Conservation (phyloP, 345 rosid genomes). For the Rhodomyrtus tomentosa region DNA sequence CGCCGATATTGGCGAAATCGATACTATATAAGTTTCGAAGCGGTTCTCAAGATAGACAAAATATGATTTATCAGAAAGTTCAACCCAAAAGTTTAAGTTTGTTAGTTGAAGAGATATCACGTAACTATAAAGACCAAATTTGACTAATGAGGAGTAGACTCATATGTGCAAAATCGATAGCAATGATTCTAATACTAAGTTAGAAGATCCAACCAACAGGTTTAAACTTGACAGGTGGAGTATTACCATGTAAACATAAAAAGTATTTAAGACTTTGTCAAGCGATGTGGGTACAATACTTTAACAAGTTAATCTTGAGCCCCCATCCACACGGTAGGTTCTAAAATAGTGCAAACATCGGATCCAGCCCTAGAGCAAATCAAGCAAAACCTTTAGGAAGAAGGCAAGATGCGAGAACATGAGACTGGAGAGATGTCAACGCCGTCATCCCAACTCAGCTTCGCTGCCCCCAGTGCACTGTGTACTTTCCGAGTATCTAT, state of each 20-base stretch:
- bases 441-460: not conserved
- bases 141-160: too few relatives aligned
- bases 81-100: too few relatives aligned
- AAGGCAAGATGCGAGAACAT: not conserved
- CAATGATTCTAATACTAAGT: too few relatives aligned
- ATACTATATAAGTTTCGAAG: not conserved
- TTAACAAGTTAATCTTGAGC: not conserved
- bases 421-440: not conserved
- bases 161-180: too few relatives aligned
- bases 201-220: too few relatives aligned
- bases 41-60: not conserved
- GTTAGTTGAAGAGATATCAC: rapidly evolving
- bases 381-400: not conserved
- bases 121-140: too few relatives aligned
- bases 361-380: not conserved
- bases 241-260: too few relatives aligned
- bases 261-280: too few relatives aligned
- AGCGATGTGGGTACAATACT: too few relatives aligned
- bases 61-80: not conserved
- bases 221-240: too few relatives aligned
- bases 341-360: not conserved
- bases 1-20: not conserved
- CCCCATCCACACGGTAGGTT: not conserved
- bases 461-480: not conserved
- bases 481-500: not conserved